Base-by-base conservation (phyloP, 2,329 filamentous ascomycete genomes). In the Ophiocordyceps camponoti-floridani region DNA sequence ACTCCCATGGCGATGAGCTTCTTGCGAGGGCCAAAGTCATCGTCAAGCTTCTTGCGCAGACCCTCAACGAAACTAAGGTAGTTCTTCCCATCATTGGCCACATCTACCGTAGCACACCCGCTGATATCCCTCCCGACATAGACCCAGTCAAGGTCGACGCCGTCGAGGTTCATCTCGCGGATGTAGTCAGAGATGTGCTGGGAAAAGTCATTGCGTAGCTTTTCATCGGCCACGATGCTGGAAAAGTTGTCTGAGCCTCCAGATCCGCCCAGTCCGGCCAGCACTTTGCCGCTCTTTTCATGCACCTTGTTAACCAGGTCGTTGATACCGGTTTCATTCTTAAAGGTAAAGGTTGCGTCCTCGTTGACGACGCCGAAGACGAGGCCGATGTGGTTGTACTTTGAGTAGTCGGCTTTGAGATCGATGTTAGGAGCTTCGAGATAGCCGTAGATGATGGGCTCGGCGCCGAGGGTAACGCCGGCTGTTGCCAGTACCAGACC, bases 251-350 rank as follows among this genome's bases (percentile, higher is more conserved):
- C 30, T 9, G 46, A 48, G 42, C 45, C 46, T 4, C 18, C 28
- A 41, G 40, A 49, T 5, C 48, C 48, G 19, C 48, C 48, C 9
- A 48, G 12, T 11, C 46, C 45, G n/a, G 47, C n/a, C 16, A 45
- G 26, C 9, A 43, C 48, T 33, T 49, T 48, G 37, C 41, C 41
- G 16, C 45, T 43, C 19, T 43, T 40, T 31, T 19, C 30, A 26
- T 47, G 48, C 7, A 47, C 33, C n/a, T 40, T 33, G 7, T 31
- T 38, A 2, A 16, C 35, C 4, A 38, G n/a, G 4, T 38, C 35
- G 4, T n/a, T 3, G 3, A 38, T 14, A 4, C 18, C 18, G 4
- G 14, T n/a, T 4, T 38, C 35, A 38, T 38, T n/a, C 9, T 38
- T 18, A 16, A 16, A 18, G 6, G 27, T 11, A 30, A 30, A 30